Conservation (phyloP, 1,284 basidiomycete species). For the Naganishia cerealis region DNA sequence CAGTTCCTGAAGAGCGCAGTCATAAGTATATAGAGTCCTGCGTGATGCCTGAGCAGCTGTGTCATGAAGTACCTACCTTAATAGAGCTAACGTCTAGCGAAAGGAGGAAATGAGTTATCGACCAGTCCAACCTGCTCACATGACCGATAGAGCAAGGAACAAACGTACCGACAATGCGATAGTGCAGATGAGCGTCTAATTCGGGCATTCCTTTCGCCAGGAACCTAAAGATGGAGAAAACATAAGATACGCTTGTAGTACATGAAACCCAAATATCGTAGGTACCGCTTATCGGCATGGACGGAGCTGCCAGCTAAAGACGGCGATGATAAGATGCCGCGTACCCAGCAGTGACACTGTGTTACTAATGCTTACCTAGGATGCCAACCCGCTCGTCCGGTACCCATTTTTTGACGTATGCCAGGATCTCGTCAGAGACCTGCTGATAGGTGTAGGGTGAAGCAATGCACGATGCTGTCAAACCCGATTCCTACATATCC, state of each 20-base stretch:
- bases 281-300: constrained; percentile 56
- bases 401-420: constrained; percentile 56
- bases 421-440: constrained; percentile 51
- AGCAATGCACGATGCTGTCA: constrained; percentile 50
- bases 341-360: neutral
- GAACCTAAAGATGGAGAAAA: constrained; percentile 43
- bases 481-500: constrained; percentile 43
- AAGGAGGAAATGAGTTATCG: neutral
- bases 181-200: constrained; percentile 55
- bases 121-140: neutral
- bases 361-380: constrained; percentile 36
- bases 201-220: constrained; percentile 56
- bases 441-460: constrained; percentile 50
- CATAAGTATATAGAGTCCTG: neutral
- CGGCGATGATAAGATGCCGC: neutral
- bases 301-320: constrained; percentile 56
- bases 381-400: constrained; percentile 53
- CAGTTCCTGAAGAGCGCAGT: constrained; percentile 51
- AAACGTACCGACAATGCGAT: constrained; percentile 56
- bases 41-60: neutral
- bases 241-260: neutral
- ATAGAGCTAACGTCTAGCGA: constrained; percentile 49
- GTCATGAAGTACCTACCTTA: constrained; percentile 39
- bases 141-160: constrained; percentile 6
- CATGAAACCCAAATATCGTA: constrained; percentile 7